Evolutionary conservation across 345 rosid genomes (phyloP), one percentile per base, ranked within the genome.

Genomic region (Conringia planisiliqua): DNA sequence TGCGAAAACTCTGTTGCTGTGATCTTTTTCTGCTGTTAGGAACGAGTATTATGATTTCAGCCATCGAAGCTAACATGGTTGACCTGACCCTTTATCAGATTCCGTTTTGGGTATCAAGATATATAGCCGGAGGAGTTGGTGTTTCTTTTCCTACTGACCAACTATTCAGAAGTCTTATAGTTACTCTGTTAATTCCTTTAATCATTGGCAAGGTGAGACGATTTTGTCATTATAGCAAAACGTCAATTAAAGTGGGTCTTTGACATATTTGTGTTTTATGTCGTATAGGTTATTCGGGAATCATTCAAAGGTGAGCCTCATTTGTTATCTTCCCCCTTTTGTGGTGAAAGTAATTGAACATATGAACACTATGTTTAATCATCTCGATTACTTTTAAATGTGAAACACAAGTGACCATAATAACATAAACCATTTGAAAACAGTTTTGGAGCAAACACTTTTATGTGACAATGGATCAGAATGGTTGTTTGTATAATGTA

Each of bases 111-210:
- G 85, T 93, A 85, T 81, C 97, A 63, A 87, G 80, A 79, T 91
- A 85, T 78, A 80, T 93, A 78, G 97, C 96, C 55, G 86, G 70
- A 62, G 98, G 96, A 80, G 88, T 88, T 74, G 98, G 98, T 55
- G 84, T 93, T 22, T 78, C 91, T 52, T 80, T 93, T 79, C 97
- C 97, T 51, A 88, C 94, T 51, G 74, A 83, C 76, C 87, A 89
- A 81, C 83, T 93, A 44, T 80, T 93, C 76, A 88, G 64, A 86
- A 93, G 91, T 83, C 92, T 91, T 67, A 63, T 89, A 74, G 82
- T 87, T 67, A 88, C 88, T 36, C 92, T 91, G 48, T 64, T 93
- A 66, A 43, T 93, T 24, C 98, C 97, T 30, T 79, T 93, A 65
- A 80, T 91, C 36, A 42, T 91, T 77, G 97, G 98, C 72, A 93